Base-by-base conservation (phyloP, 1,284 basidiomycete species). In the Agroathelia rolfsii region DNA sequence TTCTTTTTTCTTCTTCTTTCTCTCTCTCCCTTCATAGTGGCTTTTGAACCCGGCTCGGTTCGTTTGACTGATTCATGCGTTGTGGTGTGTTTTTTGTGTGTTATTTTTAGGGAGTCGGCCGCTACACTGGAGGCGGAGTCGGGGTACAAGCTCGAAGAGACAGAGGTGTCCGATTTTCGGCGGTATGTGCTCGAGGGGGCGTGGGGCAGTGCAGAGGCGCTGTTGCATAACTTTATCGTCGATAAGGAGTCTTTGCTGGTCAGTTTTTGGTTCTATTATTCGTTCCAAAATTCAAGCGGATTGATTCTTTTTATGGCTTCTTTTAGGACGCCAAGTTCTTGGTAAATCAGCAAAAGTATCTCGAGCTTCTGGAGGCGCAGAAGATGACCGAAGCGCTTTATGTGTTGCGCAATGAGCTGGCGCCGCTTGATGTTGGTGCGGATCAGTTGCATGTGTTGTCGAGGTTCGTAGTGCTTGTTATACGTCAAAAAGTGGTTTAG, bases 321-420 rank as follows among this genome's bases (percentile, higher is more conserved):
- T 31, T 37, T 37, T 45, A 94, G 80, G 75, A 83, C 46, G 80
- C 86, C 13, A 78, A 70, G 41, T 95, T 94, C 56, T 63, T 93
- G 42, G 83, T 98, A 37, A 80, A 81, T 38, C 82, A 86, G 58
- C 94, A 98, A 68, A 93, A 95, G 59, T 98, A 96, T 55, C 69
- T 98, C 26, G 94, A 98, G 52, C 66, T 88, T n/a, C 66, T 98
- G 30, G 94, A 97, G 50, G 67, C 74, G 2, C 72, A 75, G 40
- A 80, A 82, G 56, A 83, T 78, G 8, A 85, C 86, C 34, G 72
- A 74, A 44, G 94, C 95, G 7, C 61, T 98, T 24, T 71, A 79
- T 24, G 83, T 95, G 3, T 63, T 98, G 30, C 75, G 94, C 32
- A 78, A 82, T 42, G 89, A 93, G 51, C 64, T 98, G 18, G 86